Evolutionary conservation across 2,329 filamentous ascomycete genomes (phyloP), one percentile per base, ranked within the genome.

Genomic region (Sordariomycetes sp.): DNA sequence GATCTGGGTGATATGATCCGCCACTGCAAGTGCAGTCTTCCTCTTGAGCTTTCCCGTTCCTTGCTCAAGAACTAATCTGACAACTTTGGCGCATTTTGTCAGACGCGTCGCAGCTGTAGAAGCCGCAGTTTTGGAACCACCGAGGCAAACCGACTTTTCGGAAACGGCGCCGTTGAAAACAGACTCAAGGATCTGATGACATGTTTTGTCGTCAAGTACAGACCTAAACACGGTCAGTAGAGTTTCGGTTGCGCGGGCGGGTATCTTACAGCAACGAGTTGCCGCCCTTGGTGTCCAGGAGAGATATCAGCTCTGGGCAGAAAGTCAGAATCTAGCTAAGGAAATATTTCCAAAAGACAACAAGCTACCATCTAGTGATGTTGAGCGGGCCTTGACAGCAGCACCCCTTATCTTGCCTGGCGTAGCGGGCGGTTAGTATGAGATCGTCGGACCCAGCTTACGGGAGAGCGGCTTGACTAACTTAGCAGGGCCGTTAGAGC

Each of bases 1-100:
- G 20, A 85, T 83, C 62, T 96, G 85, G 3, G 83, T 86, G 61
- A 97, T 87, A 71, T 96, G 91, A 62, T 90, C 85, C 62, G 96
- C 77, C 18, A 97, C 75, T 6, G 88, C 83, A 64, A 86, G 81
- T n/a, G 93, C 77, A 0, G 91, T 93, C 69, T 90, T 95, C 60
- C 79, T 76, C 65, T 85, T 88, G 62, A 97, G 71, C 60, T 81
- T 86, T 22, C 78, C 72, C 35, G 86, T 76, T 24, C 89, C 88
- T 58, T 87, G 80, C 62, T 87, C 84, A 54, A 95, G 79, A 25
- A 87, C 82, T 28, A 86, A 76, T 58, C 90, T 86, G 59, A 97
- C 72, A 8, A 87, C 86, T 53, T 83, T 81, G 34, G 88, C 88
- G 65, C 85, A 89, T 65, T 82, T 79, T 58, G 80, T 78, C 12